These are phyloP conservation scores for Aureobasidium sp. DNA, from an alignment of 2,329 filamentous ascomycete species.

Conservation along the genomic window DNA sequence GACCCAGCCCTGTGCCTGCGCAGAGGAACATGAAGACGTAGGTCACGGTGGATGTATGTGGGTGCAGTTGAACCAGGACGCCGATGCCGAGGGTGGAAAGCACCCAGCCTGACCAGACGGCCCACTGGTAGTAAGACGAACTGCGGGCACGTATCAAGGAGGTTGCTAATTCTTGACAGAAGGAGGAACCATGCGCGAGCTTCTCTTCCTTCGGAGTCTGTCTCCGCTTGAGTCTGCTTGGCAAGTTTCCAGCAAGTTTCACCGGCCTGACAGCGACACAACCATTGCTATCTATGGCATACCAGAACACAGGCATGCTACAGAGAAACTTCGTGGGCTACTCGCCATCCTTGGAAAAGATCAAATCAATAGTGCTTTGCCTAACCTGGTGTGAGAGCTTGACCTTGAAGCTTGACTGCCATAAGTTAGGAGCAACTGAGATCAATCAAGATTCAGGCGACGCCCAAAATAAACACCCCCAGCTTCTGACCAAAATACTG, in stretches of 20 bases:
- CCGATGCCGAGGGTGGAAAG: background rate
- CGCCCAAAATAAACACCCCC: background rate
- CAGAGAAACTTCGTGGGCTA: background rate
- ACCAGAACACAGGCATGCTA: background rate
- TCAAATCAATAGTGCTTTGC: background rate
- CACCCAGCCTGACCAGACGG: constrained; percentile 36
- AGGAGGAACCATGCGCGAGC: background rate
- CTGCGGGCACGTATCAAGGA: too few species aligned
- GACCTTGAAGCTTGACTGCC: background rate
- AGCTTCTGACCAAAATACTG: background rate
- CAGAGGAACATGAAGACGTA: constrained; percentile 39
- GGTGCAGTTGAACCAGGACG: background rate
- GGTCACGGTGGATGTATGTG: constrained; percentile 18
- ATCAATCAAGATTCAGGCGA: background rate
- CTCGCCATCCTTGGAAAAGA: too few species aligned
- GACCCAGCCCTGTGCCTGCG: constrained; percentile 33
- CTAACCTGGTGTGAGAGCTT: background rate
- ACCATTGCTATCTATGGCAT: background rate
- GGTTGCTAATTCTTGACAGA: too few species aligned
- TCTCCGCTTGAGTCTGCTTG: background rate
- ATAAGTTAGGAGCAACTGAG: background rate
- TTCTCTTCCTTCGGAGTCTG: too few species aligned
- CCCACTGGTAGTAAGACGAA: constrained; percentile 37
- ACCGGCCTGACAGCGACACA: background rate
- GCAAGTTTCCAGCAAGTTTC: background rate